Evolutionary conservation across 176 grass and related monocot species (phyloP), one percentile per base, ranked within the genome.

Genomic region (Puya raimondii): DNA sequence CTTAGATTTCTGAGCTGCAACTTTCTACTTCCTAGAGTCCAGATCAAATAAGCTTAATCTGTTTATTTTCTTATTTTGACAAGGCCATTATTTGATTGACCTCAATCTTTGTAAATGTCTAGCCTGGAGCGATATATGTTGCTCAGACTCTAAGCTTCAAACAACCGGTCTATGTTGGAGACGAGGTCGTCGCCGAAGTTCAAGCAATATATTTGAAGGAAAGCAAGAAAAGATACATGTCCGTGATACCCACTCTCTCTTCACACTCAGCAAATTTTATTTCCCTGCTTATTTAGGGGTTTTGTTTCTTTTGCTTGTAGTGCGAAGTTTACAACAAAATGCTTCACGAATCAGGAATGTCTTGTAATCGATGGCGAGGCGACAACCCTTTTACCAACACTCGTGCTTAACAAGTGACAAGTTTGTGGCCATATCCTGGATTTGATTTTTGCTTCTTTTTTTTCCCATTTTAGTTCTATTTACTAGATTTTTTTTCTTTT

Each of bases 281-380:
- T 64, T 70, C 23, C 15, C 63, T 25, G 69, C 1, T 26, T 48
- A 47, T 65, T 72, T 64, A 33, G 21, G 4, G 10, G 13, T 8
- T 12, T 11, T 6, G 8, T 70, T 20, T 72, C 6, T 63, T 4
- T 50, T 79, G 20, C 18, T 65, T n/a, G 5, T 80, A 96, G 88
- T 0, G 78, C 85, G 25, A 88, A 84, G 64, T 91, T 96, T 15
- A 51, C 80, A 52, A 86, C 88, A 59, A 91, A 84, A 72, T 91
- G 91, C 72, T 91, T 91, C 63, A 58, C 57, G 52, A 77, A 71
- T 47, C 65, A 84, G 10, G 26, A 53, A 50, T 22, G 25, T 51
- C 80, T 78, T 20, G 72, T 64, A 10, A 58, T 96, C 14, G 88
- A 80, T 9, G 83, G 83, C 13, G 88, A 96, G 74, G 83, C 88